Conservation (phyloP, 441 rosid genomes). For the Capsella rubella region DNA sequence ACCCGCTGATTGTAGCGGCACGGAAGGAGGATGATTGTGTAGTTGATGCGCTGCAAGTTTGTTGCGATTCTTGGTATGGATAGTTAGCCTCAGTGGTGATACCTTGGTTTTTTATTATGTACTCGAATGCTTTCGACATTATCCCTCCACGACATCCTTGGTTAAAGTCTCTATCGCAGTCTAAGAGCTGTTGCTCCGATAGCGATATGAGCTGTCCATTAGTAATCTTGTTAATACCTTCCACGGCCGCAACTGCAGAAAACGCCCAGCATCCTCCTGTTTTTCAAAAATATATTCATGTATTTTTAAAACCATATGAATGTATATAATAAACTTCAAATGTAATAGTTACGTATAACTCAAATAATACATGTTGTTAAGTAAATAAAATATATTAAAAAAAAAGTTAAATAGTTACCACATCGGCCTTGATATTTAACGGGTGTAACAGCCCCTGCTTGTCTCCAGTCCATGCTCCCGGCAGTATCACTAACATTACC, state of each 20-base stretch:
- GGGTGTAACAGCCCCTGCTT: conserved; percentile 44
- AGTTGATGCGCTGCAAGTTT: conserved; percentile 20
- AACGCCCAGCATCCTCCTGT: conserved; percentile 39
- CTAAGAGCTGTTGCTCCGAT: conserved; percentile 54
- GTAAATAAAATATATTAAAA: not conserved
- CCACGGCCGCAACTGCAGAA: conserved; percentile 32
- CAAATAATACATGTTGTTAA: not conserved
- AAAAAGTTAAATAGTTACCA: conserved; percentile 23
- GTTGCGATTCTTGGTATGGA: conserved; percentile 40
- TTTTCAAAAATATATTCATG: not conserved
- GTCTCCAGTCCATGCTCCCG: conserved; percentile 47
- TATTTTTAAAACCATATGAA: not conserved
- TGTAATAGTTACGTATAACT: not conserved
- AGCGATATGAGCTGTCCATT: conserved; percentile 40
- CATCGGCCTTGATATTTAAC: conserved; percentile 48
- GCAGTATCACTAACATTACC: conserved; percentile 37
- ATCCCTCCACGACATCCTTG: conserved; percentile 45
- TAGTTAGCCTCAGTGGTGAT: conserved; percentile 39
- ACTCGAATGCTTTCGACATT: conserved; percentile 44
- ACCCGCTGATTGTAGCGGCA: conserved; percentile 44
- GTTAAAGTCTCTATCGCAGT: conserved; percentile 35
- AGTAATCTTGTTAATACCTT: conserved; percentile 42
- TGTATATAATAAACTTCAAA: not conserved
- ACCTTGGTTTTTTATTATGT: conserved; percentile 39
- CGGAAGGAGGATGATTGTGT: not conserved